phyloP scores from a whole-genome alignment of 441 rosid species.

The Pelargonium fulgidum region DNA sequence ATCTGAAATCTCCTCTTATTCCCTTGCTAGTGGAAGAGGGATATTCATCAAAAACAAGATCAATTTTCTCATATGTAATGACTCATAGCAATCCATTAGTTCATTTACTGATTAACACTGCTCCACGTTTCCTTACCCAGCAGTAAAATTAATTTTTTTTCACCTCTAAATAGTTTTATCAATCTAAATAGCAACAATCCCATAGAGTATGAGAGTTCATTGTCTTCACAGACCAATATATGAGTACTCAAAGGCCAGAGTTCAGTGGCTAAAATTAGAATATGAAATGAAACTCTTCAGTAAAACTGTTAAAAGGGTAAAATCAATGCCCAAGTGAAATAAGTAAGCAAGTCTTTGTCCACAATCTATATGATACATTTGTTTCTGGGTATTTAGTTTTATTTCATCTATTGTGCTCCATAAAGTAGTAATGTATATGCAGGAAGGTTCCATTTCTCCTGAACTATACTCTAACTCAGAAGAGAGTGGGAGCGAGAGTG shows the following conservation, averaged over 20 bases:
- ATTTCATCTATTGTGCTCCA: slow-evolving; percentile 23
- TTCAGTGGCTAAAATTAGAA: not conserved
- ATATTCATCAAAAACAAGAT: not conserved
- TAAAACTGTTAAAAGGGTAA: not conserved
- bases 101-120: not conserved
- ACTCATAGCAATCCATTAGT: not conserved
- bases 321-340: not conserved
- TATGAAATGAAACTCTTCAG: not conserved
- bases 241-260: slow-evolving; percentile 6
- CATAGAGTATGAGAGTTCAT: slow-evolving; percentile 1
- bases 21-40: not conserved
- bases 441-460: slow-evolving; percentile 73
- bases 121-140: not conserved
- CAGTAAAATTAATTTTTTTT: not conserved
- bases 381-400: not conserved
- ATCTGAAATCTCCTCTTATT: not conserved
- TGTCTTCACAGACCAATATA: not conserved
- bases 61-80: not conserved
- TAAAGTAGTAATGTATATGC: slow-evolving; percentile 30
- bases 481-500: slow-evolving; percentile 74
- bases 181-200: slow-evolving; percentile 6
- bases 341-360: not conserved
- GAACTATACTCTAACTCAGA: slow-evolving; percentile 78
- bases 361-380: not conserved
- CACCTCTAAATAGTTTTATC: not conserved